Evolutionary conservation across 73 alveolate genomes (phyloP), one percentile per base, ranked within the genome.

Genomic region (Uronychia binucleata): DNA sequence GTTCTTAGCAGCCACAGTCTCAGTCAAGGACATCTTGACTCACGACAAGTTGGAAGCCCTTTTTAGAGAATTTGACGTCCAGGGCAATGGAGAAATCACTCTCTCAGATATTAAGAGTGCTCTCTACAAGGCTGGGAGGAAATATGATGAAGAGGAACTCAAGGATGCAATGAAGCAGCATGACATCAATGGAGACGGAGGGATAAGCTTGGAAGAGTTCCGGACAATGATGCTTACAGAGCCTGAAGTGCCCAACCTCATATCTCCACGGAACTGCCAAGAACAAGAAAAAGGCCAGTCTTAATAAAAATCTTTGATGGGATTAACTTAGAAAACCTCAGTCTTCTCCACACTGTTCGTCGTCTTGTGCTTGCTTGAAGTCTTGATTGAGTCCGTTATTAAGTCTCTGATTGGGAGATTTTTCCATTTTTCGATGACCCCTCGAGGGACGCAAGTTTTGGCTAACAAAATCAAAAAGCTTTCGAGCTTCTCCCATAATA

Each of bases 1-100:
- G 79, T 88, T 88, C 80, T 46, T 91, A 30, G 90, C 92, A 14
- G 94, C 91, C 34, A 88, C 94, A 0, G 31, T 88, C 0, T 75
- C 59, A n/a, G 67, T 57, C 26, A 84, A 84, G 5, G 32, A 28
- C 0, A 0, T 78, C 0, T 33, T 59, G 0, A 84, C 81, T 33
- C 28, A 34, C 25, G 91, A 84, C 60, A 84, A 28, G 0, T 35
- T 84, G 19, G 27, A 46, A 8, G 79, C 84, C 14, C 30, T 83
- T 25, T 84, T 84, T 78, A 33, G 33, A 31, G 30, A 84, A 0
- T 84, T 84, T 34, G 91, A 84, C 79, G n/a, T 35, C 0, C 89
- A 84, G 0, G 26, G 27, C 31, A 76, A 27, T 25, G 88, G 88
- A 26, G 13, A n/a, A 19, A 84, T 84, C 28, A 77, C 91, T 26